These are phyloP conservation scores for Nemophila menziesii DNA, from an alignment of 257 asterid species.

Conservation along the genomic window DNA sequence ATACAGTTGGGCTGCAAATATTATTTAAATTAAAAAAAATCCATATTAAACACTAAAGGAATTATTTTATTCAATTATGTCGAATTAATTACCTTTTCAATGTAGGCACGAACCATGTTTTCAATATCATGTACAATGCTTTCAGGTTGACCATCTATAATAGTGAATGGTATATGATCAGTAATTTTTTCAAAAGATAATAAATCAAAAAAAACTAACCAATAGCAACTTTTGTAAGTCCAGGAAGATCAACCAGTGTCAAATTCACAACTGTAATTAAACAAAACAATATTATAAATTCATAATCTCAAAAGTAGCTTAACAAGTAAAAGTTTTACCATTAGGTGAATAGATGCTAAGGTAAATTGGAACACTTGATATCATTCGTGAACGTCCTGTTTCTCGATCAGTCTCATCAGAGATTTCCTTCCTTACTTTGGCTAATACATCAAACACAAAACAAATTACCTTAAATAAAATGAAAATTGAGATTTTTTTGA, in stretches of 20 bases:
- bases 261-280: conserved; percentile 49
- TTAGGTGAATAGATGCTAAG: conserved; percentile 64
- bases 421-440: conserved; percentile 61
- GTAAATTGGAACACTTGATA: conserved; percentile 59
- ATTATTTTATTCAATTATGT: background rate
- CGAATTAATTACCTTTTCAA: conserved; percentile 39
- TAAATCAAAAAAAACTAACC: conserved; percentile 46
- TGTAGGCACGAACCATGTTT: conserved; percentile 55
- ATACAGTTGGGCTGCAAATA: conserved; percentile 22
- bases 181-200: background rate
- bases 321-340: conserved; percentile 28
- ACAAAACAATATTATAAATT: too few relatives aligned
- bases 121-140: conserved; percentile 50
- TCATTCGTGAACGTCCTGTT: conserved; percentile 55
- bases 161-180: background rate
- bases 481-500: background rate
- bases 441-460: conserved; percentile 25
- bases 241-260: conserved; percentile 66
- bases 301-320: background rate
- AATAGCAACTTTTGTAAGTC: conserved; percentile 57
- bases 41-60: background rate
- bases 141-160: conserved; percentile 53
- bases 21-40: background rate
- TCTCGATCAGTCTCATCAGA: conserved; percentile 72
- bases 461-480: background rate